Evolutionary conservation across 2,329 filamentous ascomycete genomes (phyloP).

Genomic region (Stachybotrys chlorohalonatus): DNA sequence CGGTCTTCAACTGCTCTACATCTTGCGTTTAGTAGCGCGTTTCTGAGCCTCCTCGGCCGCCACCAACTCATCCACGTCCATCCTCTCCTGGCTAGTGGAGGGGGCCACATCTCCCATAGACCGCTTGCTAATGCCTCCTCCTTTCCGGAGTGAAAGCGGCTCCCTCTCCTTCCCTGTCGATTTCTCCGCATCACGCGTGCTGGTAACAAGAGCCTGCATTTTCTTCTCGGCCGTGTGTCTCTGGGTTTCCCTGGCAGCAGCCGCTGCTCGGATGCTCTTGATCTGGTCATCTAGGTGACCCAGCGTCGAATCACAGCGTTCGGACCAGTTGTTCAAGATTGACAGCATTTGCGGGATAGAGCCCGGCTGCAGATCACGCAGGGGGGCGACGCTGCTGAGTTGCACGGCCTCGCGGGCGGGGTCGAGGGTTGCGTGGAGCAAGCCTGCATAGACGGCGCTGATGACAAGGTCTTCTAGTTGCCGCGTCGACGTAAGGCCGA

Average conservation of each 20-base stretch:
- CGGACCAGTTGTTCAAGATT: slow-evolving; percentile 65
- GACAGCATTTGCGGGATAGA: slow-evolving; percentile 60
- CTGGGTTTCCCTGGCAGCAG: slow-evolving; percentile 42
- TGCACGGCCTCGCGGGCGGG: slow-evolving; percentile 65
- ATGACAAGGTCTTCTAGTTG: slow-evolving; percentile 83
- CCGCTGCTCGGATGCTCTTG: slow-evolving; percentile 50
- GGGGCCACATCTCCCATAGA: slow-evolving; percentile 33
- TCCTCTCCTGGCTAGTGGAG: slow-evolving; percentile 36
- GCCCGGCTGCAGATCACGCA: slow-evolving; percentile 75
- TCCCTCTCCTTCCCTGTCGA: slow-evolving; percentile 6
- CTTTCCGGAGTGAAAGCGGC: not conserved
- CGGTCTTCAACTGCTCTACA: slow-evolving; percentile 22
- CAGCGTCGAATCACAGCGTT: slow-evolving; percentile 68
- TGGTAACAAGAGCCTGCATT: slow-evolving; percentile 39
- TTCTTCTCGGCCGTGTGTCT: slow-evolving; percentile 37
- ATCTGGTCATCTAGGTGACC: slow-evolving; percentile 70
- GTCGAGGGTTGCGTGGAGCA: slow-evolving; percentile 77
- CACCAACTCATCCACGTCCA: slow-evolving; percentile 48
- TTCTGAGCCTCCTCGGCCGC: slow-evolving; percentile 39
- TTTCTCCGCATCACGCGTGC: slow-evolving; percentile 33
- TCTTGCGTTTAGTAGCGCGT: slow-evolving; percentile 43
- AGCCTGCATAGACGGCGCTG: slow-evolving; percentile 74
- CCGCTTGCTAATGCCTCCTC: slow-evolving; percentile 20
- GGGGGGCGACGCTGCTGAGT: slow-evolving; percentile 71
- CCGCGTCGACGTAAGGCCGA: slow-evolving; percentile 57